Conservation (phyloP, 495 filamentous ascomycete species). For the Trichoderma virens region DNA sequence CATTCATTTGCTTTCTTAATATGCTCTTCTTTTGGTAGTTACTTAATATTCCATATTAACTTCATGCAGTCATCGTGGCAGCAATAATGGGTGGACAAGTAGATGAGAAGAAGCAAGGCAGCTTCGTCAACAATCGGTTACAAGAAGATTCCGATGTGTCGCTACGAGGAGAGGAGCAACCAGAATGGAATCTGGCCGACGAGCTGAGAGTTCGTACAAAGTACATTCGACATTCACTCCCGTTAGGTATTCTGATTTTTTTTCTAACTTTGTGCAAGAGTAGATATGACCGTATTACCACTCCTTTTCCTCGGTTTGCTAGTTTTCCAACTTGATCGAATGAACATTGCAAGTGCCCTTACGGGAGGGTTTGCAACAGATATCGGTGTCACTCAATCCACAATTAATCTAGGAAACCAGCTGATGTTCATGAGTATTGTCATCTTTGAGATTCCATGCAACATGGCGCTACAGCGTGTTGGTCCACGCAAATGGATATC, state of each 20-base stretch:
- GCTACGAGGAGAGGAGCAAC: background rate
- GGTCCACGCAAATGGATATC: slow-evolving; percentile 46
- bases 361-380: slow-evolving; percentile 41
- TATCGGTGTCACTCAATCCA: slow-evolving; percentile 38
- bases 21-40: too few species aligned
- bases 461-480: slow-evolving; percentile 41
- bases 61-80: too few species aligned
- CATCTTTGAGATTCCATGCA: slow-evolving; percentile 43
- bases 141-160: background rate
- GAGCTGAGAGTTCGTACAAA: slow-evolving; percentile 5
- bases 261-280: slow-evolving; percentile 8
- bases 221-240: background rate
- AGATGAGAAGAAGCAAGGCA: background rate
- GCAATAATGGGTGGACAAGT: too few species aligned
- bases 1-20: too few species aligned
- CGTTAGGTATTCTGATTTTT: background rate
- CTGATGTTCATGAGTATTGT: slow-evolving; percentile 45
- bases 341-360: slow-evolving; percentile 42
- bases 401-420: slow-evolving; percentile 45
- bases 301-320: slow-evolving; percentile 18
- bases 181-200: background rate
- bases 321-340: slow-evolving; percentile 35
- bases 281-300: slow-evolving; percentile 16
- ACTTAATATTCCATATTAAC: too few species aligned
- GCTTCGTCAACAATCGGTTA: background rate